These are phyloP conservation scores for Paraconiothyrium brasiliense DNA, from an alignment of 2,329 filamentous ascomycete species.

Conservation along the genomic window DNA sequence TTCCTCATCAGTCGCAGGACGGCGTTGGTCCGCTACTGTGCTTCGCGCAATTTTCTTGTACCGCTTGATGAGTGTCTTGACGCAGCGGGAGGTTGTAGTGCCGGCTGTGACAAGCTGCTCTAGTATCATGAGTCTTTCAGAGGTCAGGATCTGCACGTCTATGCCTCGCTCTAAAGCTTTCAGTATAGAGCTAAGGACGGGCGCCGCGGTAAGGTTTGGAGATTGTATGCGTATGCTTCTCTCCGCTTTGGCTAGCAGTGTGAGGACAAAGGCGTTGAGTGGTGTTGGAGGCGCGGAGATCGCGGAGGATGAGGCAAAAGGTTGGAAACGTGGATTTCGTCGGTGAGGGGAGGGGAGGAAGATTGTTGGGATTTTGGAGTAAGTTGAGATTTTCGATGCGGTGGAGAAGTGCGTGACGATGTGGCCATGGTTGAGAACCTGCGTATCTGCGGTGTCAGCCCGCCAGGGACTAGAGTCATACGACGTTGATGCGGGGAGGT, in stretches of 20 bases:
- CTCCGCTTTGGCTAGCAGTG: slow-evolving; percentile 67
- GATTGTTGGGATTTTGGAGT: slow-evolving; percentile 60
- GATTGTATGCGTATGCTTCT: slow-evolving; percentile 74
- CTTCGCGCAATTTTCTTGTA: slow-evolving; percentile 52
- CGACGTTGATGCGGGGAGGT: slow-evolving; percentile 7
- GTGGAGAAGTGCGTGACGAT: slow-evolving; percentile 13
- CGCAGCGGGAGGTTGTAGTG: slow-evolving; percentile 73
- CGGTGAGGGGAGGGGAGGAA: slow-evolving; percentile 80
- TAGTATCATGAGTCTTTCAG: slow-evolving; percentile 74
- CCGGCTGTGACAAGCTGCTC: slow-evolving; percentile 85
- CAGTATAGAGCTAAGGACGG: slow-evolving; percentile 70
- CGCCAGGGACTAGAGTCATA: neutral
- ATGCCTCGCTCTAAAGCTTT: slow-evolving; percentile 72
- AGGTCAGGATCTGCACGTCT: slow-evolving; percentile 73
- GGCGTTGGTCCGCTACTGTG: neutral
- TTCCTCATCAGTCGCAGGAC: slow-evolving; percentile 36
- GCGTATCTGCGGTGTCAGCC: neutral
- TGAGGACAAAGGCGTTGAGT: slow-evolving; percentile 72
- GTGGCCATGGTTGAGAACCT: slow-evolving; percentile 18
- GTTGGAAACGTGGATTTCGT: slow-evolving; percentile 70
- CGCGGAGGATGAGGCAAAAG: slow-evolving; percentile 37
- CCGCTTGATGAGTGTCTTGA: slow-evolving; percentile 66
- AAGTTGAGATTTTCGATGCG: neutral
- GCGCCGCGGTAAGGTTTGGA: slow-evolving; percentile 76
- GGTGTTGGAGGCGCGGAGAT: slow-evolving; percentile 73